A percentile compares a stretch with the other conserved stretches of the same genome.
These are phyloP conservation scores for Prasinococcaceae sp. DNA, from an alignment of 139 green algal genomes.

Conservation along the genomic window DNA sequence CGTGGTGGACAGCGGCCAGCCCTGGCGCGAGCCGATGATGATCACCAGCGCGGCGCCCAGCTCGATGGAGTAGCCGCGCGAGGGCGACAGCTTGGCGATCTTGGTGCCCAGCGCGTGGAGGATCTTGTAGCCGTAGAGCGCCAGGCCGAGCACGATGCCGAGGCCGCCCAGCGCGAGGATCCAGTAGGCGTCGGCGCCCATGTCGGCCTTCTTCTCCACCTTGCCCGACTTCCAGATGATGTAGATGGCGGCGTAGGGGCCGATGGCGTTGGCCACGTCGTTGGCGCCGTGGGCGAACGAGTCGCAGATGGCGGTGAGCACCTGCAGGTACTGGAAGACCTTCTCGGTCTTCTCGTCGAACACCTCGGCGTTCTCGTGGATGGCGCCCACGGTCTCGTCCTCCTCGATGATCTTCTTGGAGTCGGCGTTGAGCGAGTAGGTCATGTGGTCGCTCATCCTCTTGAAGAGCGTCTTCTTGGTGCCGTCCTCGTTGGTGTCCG, in stretches of 20 bases:
- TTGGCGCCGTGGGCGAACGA: slow-evolving; percentile 42
- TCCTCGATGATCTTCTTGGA: background rate
- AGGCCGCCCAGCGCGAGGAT: slow-evolving; percentile 52
- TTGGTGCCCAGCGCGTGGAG: slow-evolving; percentile 35
- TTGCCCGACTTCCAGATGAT: slow-evolving; percentile 24
- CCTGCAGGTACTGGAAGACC: slow-evolving; percentile 43
- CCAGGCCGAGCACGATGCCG: slow-evolving; percentile 61
- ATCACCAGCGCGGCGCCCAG: slow-evolving; percentile 31
- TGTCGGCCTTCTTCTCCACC: slow-evolving; percentile 15
- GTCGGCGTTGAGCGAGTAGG: too few relatives aligned
- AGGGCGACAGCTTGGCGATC: slow-evolving; percentile 37
- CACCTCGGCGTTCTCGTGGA: slow-evolving; percentile 39
- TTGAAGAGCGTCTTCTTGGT: background rate
- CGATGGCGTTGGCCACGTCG: slow-evolving; percentile 29
- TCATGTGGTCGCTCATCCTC: too few relatives aligned
- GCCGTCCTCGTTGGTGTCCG: background rate
- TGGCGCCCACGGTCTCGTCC: slow-evolving; percentile 20
- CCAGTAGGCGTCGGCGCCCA: slow-evolving; percentile 34
- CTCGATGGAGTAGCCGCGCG: slow-evolving; percentile 43
- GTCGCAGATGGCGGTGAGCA: slow-evolving; percentile 60
- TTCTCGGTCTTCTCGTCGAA: slow-evolving; percentile 42
- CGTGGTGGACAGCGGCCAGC: slow-evolving; percentile 59
- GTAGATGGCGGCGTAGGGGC: slow-evolving; percentile 37
- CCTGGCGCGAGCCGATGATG: slow-evolving; percentile 17
- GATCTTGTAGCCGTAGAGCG: slow-evolving; percentile 49